phyloP scores from a whole-genome alignment of 1,139 yeast species.

The Kluyveromyces sp. region DNA sequence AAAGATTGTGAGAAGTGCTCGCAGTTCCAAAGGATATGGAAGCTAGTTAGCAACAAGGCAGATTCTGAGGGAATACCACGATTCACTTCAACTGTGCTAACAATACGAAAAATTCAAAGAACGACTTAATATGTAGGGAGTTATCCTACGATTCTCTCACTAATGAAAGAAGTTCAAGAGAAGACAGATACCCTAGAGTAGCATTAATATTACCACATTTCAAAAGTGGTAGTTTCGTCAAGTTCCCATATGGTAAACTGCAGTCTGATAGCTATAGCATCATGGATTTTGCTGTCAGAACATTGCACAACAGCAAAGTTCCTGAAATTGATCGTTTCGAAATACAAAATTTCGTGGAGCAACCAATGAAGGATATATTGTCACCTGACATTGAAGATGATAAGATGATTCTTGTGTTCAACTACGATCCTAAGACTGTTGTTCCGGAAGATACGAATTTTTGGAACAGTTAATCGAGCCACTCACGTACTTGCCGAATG shows the following conservation, averaged over 20 bases:
- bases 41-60: conserved; percentile 43
- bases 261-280: conserved; percentile 1
- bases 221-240: conserved; percentile 3
- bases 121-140: conserved; percentile 42
- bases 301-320: conserved; percentile 30
- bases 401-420: conserved; percentile 44
- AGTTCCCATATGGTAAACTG: neutral
- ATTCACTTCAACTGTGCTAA: conserved; percentile 55
- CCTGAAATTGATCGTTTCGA: conserved; percentile 29
- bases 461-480: conserved; percentile 54
- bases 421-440: conserved; percentile 44
- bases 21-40: conserved; percentile 50
- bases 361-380: conserved; percentile 10
- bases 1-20: conserved; percentile 42
- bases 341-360: conserved; percentile 10
- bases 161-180: conserved; percentile 12
- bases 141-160: conserved; percentile 37
- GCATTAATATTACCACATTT: conserved; percentile 34
- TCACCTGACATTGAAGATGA: conserved; percentile 35
- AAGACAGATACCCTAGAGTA: conserved; percentile 30
- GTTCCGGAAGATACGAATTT: conserved; percentile 53
- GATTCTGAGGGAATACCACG: conserved; percentile 33
- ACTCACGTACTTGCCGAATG: conserved; percentile 48
- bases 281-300: conserved; percentile 34
- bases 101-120: conserved; percentile 9